Base-by-base conservation (phyloP, 139 green algal genomes). In the Auxenochlorella pyrenoidosa region DNA sequence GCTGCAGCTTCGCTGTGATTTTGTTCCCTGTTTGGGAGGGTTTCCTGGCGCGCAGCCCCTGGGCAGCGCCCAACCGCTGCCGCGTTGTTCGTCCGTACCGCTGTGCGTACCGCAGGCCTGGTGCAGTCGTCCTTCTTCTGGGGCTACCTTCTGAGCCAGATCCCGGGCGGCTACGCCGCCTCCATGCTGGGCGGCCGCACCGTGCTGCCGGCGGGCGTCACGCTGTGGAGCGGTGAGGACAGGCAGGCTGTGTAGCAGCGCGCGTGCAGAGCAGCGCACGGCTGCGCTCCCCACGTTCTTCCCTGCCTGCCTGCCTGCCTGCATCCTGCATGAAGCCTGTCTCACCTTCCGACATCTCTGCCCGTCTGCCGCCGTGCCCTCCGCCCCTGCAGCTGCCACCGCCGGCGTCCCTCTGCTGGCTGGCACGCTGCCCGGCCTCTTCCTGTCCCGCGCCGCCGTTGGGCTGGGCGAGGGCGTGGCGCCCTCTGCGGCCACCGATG, bases 41-140 rank as follows among this genome's bases (percentile, higher is more conserved):
- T n/a, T n/a, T n/a, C n/a, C n/a, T n/a, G n/a, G n/a, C n/a, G n/a
- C n/a, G n/a, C n/a, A n/a, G n/a, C n/a, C n/a, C n/a, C n/a, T n/a
- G n/a, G n/a, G n/a, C n/a, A n/a, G n/a, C n/a, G n/a, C n/a, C n/a
- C n/a, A n/a, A n/a, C n/a, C n/a, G n/a, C n/a, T n/a, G n/a, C n/a
- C n/a, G n/a, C n/a, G n/a, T n/a, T n/a, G n/a, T n/a, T n/a, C n/a
- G n/a, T n/a, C n/a, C n/a, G n/a, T n/a, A n/a, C n/a, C n/a, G n/a
- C n/a, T n/a, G n/a, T n/a, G 13, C 36, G 70, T 66, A 30, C 72
- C 75, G 60, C 83, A 30, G 97, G 97, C 66, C 88, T 99, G 54
- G 95, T 99, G 30, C 97, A 99, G 89, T 95, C 90, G 30, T 93
- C 94, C 82, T 99, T 99, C 87, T 99, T 99, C 89, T 98, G 93